Evolutionary conservation across 768 basidiomycete genomes (phyloP), one percentile per base, ranked within the genome.

Genomic region (Crassisporium funariophilum): DNA sequence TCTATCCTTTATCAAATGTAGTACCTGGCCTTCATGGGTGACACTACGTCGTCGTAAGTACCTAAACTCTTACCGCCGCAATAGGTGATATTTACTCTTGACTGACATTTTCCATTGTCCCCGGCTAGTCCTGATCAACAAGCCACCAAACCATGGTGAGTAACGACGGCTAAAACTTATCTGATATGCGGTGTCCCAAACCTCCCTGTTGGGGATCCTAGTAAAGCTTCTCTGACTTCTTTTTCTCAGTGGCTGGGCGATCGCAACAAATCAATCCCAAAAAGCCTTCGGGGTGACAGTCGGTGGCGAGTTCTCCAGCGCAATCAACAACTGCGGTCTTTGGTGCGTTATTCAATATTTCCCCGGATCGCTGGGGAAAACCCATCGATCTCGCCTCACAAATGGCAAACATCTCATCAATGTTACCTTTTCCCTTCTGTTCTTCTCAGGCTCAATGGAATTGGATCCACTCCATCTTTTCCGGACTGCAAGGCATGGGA

Each of bases 261-360:
- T 72, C 44, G 73, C 74, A n/a, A 76, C 74, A 19, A 77, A 77
- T 61, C 70, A 73, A 49, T 88, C 90, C 1, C 82, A 85, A 70
- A 72, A 69, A 17, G 73, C 73, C 10, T 94, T 91, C 59, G 94
- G 95, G 22, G 69, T 95, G 52, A 84, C 84, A 31, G 60, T 81
- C 33, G 91, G 88, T 33, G 93, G 91, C 50, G 93, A 95, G 68
- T 95, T 84, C 64, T 84, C 83, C 33, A 75, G 82, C 36, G 90
- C 88, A 24, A 82, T 90, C 64, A 87, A 83, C 54, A 85, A 87
- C 60, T 89, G 86, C 60, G 85, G 86, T 24, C 60, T 81, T 35
- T 88, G 76, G 76, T 68, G 71, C 51, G 73, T 69, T 41, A 34
- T 16, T 44, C 40, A 43, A 42, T 34, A 35, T 43, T 25, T 38